Conservation (phyloP, 345 rosid genomes). For the Hibiscus tridactylites region DNA sequence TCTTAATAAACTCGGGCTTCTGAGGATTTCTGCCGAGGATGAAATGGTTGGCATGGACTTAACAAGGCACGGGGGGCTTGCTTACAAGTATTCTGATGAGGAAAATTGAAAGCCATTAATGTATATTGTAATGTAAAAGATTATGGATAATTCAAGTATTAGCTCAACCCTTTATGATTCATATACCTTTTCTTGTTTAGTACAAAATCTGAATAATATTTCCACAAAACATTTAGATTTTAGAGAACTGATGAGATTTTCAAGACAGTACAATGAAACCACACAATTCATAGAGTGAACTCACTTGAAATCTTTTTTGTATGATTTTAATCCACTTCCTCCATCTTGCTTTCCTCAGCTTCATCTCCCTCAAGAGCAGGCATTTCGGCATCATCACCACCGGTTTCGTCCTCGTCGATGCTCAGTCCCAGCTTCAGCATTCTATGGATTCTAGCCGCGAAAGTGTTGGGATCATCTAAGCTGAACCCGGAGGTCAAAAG, state of each 20-base stretch:
- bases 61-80: constrained; percentile 66
- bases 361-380: background rate
- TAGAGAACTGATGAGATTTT: too few species aligned
- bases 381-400: background rate
- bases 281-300: background rate
- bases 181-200: too few species aligned
- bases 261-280: background rate
- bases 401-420: background rate
- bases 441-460: background rate
- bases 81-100: constrained; percentile 60
- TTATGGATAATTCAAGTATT: too few species aligned
- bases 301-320: background rate
- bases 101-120: constrained; percentile 22
- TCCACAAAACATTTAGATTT: too few species aligned
- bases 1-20: constrained; percentile 42
- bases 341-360: background rate
- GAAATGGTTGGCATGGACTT: constrained; percentile 49
- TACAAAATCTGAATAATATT: too few species aligned
- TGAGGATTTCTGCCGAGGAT: constrained; percentile 60
- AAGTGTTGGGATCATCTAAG: background rate
- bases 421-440: background rate
- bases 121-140: too few species aligned
- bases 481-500: background rate
- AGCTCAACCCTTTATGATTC: too few species aligned
- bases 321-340: background rate